These are phyloP conservation scores for Cocos nucifera DNA, from an alignment of 176 grass and related monocot species.

Conservation along the genomic window DNA sequence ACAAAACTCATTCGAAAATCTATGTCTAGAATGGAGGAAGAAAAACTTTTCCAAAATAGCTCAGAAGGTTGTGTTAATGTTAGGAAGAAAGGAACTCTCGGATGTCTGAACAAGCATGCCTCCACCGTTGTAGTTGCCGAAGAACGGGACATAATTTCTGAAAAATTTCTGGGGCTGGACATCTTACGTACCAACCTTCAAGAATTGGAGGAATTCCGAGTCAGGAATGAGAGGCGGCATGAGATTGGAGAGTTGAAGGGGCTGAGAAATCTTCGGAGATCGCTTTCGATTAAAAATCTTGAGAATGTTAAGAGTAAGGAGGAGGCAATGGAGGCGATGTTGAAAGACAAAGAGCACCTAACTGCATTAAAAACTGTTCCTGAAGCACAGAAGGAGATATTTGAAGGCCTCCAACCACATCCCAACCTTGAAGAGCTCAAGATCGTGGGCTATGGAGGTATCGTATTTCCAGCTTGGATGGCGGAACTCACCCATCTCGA, in stretches of 20 bases:
- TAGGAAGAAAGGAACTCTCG: no score
- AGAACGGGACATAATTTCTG: conserved; percentile 1
- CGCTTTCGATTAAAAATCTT: background rate
- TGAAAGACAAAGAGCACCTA: background rate
- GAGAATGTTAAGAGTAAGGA: background rate
- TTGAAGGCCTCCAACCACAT: no score
- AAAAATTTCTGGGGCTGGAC: conserved; percentile 11
- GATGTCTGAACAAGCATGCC: no score
- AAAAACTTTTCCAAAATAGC: no score
- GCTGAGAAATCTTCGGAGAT: background rate
- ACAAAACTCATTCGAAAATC: no score
- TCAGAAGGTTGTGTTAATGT: no score
- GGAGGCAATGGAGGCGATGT: background rate
- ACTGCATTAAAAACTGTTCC: no score
- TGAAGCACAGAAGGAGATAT: background rate
- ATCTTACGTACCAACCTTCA: conserved; percentile 19
- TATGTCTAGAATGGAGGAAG: no score
- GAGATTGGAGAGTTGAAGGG: conserved; percentile 4
- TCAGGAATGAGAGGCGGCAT: background rate
- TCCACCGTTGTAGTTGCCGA: no score
- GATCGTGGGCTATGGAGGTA: no score
- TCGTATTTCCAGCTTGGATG: background rate
- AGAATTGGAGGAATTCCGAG: conserved; percentile 19
- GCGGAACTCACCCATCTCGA: conserved; percentile 2
- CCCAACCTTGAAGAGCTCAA: no score